These are phyloP conservation scores for Sclerotinia borealis DNA, from an alignment of 2,329 filamentous ascomycete genomes.

Conservation along the genomic window DNA sequence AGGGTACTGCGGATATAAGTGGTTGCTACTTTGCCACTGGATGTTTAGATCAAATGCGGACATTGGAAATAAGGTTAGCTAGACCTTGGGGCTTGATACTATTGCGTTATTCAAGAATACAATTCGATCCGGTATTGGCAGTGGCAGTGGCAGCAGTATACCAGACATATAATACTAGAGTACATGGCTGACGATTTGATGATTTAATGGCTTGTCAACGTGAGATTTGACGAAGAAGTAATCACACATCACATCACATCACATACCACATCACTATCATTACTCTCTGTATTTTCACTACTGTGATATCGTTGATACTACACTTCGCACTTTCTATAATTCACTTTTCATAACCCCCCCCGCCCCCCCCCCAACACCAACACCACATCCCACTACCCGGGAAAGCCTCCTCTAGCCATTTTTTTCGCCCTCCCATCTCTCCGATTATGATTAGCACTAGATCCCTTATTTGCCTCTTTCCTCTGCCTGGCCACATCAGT, in stretches of 20 bases:
- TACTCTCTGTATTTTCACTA: not conserved
- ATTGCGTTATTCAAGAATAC: not conserved
- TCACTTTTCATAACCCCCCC: not conserved
- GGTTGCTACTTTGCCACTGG: not conserved
- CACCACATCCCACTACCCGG: conserved; percentile 18
- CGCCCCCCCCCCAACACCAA: too few species aligned
- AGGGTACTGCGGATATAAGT: not conserved
- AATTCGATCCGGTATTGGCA: not conserved
- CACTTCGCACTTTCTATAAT: not conserved
- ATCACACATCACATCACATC: too few species aligned
- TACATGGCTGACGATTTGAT: not conserved
- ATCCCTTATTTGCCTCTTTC: conserved; percentile 79
- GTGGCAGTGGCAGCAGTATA: too few species aligned
- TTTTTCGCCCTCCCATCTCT: conserved; percentile 63
- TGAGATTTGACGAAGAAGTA: not conserved
- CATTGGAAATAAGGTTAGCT: too few species aligned
- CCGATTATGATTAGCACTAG: conserved; percentile 79
- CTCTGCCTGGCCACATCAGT: conserved; percentile 64
- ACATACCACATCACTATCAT: not conserved
- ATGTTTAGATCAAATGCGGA: not conserved
- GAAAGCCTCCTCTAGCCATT: conserved; percentile 51
- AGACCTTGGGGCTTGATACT: not conserved
- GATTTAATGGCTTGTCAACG: not conserved
- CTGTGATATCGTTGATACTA: not conserved
- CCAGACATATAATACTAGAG: not conserved